Evolutionary conservation across 495 filamentous ascomycete species (phyloP), one percentile per base, ranked within the genome.

Genomic region (Penicillium maclennaniae): DNA sequence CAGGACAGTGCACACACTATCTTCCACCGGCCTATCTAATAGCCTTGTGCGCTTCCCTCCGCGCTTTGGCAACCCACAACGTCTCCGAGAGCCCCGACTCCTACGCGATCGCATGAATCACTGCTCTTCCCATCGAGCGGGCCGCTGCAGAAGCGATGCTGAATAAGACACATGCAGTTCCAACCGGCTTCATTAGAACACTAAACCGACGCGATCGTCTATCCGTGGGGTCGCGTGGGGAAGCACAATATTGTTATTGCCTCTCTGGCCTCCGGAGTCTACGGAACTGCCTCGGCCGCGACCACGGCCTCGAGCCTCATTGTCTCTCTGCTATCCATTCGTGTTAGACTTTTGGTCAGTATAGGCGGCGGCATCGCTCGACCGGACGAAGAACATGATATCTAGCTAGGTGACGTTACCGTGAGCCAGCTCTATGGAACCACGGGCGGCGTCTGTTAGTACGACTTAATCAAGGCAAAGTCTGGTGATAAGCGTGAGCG

Each of bases 211-310:
- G n/a, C 42, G n/a, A 74, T 77, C 60, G 68, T 76, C 17, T 75
- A 74, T 40, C 71, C 71, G 36, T 69, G 66, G 8, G 71, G 72
- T 37, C 67, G 70, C 10, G 57, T 69, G 7, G 61, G 64, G 23
- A 47, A 57, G 15, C 69, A 73, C 36, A 67, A 67, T 31, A 43
- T 67, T 20, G 65, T 67, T 3, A 64, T 70, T 50, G 60, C 65
- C 16, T 57, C 45, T 51, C 31, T 68, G 7, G 49, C 63, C 7
- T 31, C 53, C 9, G 59, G 58, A 6, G 49, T 44, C 17, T 59
- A 56, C 12, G 58, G 50, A 17, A 54, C 21, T 14, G 45, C 44
- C n/a, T 56, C 53, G n/a, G 53, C 57, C 17, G 61, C 69, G 34
- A 68, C 47, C 16, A 65, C 64, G 10, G 66, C 69, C 12, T 62